A percentile compares a stretch with the other conserved stretches of the same genome.
Evolutionary conservation across 228 moss, liverwort and hornwort genomes (phyloP).

Genomic region (Sphagnum magellanicum): DNA sequence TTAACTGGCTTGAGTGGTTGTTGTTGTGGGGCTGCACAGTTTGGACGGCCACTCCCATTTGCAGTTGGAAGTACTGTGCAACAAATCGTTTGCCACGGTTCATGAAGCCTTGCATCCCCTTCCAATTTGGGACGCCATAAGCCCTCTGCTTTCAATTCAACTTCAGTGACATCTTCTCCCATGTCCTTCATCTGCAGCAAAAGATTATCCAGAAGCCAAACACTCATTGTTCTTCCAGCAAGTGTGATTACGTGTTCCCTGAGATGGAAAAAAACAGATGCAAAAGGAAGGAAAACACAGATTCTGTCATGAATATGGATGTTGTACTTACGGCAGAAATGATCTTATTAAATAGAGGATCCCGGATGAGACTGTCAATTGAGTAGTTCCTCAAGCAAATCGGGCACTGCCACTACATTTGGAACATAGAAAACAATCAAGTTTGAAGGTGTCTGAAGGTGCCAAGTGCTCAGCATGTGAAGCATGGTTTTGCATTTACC

Average conservation of each 20-base stretch:
- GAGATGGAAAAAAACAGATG: neutral
- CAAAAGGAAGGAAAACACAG: neutral
- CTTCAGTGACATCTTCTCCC: conserved; percentile 91
- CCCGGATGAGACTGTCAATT: neutral
- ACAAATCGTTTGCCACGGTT: conserved; percentile 87
- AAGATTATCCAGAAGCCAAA: neutral
- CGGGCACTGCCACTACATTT: conserved; percentile 97
- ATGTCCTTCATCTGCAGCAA: conserved; percentile 56
- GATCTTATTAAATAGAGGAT: neutral
- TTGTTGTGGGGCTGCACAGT: conserved; percentile 19
- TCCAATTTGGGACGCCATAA: conserved; percentile 91
- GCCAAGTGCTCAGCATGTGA: no score
- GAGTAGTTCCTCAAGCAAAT: conserved; percentile 85
- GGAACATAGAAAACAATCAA: no score
- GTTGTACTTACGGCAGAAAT: neutral
- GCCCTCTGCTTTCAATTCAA: conserved; percentile 95
- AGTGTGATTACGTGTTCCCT: neutral
- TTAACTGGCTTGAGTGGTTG: conserved; percentile 46
- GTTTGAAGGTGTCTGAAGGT: no score
- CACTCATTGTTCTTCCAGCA: no score
- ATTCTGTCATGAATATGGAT: neutral
- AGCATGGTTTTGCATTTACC: no score
- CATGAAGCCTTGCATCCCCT: conserved; percentile 64
- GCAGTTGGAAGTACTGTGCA: conserved; percentile 26
- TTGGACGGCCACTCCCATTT: conserved; percentile 44